phyloP scores from a whole-genome alignment of 2,329 filamentous ascomycete genomes.

The Phialophora macrospora region DNA sequence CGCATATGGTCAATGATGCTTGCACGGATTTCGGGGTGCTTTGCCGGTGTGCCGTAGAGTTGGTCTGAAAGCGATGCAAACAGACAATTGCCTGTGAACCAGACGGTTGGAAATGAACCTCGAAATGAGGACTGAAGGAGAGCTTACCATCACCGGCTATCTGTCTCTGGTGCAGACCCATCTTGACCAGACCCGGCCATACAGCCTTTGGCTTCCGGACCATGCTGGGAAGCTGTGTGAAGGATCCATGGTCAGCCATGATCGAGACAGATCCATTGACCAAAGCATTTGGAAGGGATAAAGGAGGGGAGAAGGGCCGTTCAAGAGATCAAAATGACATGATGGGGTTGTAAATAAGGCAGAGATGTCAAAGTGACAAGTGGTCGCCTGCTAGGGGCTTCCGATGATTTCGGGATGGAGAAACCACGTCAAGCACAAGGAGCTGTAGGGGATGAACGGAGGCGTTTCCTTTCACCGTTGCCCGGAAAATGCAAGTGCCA shows the following conservation, averaged over 20 bases:
- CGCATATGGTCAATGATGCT: slow-evolving; percentile 67
- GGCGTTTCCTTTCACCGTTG: neutral
- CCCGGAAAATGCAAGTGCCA: neutral
- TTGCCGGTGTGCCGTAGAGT: slow-evolving; percentile 64
- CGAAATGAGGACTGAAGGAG: neutral
- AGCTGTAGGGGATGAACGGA: slow-evolving; percentile 4
- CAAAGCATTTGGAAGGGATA: slow-evolving; percentile 32
- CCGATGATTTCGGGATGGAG: slow-evolving; percentile 23
- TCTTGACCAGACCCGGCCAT: slow-evolving; percentile 39
- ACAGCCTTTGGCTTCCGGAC: slow-evolving; percentile 39
- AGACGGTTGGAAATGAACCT: slow-evolving; percentile 20
- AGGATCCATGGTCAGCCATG: slow-evolving; percentile 40
- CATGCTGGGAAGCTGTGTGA: slow-evolving; percentile 39
- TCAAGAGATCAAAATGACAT: slow-evolving; percentile 27
- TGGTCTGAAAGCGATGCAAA: slow-evolving; percentile 72
- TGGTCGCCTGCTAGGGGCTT: slow-evolving; percentile 32
- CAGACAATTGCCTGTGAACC: slow-evolving; percentile 66
- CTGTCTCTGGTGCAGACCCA: slow-evolving; percentile 37
- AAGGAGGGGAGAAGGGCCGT: slow-evolving; percentile 12
- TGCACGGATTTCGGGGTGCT: slow-evolving; percentile 63
- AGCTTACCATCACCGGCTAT: slow-evolving; percentile 39
- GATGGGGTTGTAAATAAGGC: slow-evolving; percentile 23
- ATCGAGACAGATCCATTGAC: slow-evolving; percentile 39
- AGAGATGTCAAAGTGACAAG: slow-evolving; percentile 22
- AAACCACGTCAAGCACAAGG: slow-evolving; percentile 22